Conservation (phyloP, 257 asterid genomes). For the Parsonsia alboflavescens region DNA sequence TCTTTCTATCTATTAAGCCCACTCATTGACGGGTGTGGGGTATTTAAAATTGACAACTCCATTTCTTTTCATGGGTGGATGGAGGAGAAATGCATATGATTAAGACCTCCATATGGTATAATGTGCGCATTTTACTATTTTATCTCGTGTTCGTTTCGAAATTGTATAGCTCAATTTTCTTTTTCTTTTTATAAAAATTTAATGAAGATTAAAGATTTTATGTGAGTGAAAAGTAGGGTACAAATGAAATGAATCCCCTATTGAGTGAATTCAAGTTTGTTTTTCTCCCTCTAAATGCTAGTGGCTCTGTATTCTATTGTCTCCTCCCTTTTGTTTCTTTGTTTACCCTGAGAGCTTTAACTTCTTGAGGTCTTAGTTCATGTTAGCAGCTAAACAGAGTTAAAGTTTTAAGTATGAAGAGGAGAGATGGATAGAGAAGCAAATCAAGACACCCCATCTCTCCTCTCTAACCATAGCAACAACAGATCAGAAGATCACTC, state of each 20-base stretch:
- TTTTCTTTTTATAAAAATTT: too few species aligned
- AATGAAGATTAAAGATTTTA: not conserved
- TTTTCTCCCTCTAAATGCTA: conserved; percentile 48
- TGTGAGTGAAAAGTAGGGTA: not conserved
- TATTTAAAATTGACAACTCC: not conserved
- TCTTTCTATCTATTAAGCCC: not conserved
- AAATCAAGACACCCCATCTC: conserved; percentile 37
- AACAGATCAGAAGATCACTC: conserved; percentile 26
- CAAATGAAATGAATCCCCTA: not conserved
- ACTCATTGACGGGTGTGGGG: not conserved
- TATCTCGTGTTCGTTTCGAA: not conserved
- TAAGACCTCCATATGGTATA: not conserved
- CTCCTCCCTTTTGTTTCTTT: conserved; percentile 8
- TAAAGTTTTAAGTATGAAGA: conserved; percentile 8
- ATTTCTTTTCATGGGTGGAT: not conserved
- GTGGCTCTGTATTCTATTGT: conserved; percentile 38
- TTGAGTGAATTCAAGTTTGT: not conserved
- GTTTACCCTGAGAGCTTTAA: conserved; percentile 5
- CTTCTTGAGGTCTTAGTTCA: conserved; percentile 28
- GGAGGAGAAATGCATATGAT: not conserved
- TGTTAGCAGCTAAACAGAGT: conserved; percentile 39
- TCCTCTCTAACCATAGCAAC: conserved; percentile 30
- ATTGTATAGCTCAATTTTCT: not conserved
- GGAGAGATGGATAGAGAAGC: conserved; percentile 55
- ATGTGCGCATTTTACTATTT: too few species aligned